Evolutionary conservation across 192 early-diverging fungal species (phyloP), one percentile per base, ranked within the genome.

Genomic region (Coemansia sp.): DNA sequence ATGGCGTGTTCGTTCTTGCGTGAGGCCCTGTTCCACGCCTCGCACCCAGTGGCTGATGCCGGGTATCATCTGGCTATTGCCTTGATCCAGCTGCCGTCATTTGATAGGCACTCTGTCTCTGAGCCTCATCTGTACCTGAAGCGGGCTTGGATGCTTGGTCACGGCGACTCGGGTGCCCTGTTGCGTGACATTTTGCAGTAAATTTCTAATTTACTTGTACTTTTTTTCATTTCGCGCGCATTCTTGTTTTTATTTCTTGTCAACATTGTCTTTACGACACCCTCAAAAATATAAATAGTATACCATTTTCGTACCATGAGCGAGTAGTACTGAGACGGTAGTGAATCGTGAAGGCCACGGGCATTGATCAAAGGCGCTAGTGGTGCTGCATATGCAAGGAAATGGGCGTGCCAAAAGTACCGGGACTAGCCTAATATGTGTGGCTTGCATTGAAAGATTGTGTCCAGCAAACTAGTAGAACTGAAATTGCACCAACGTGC

Each of bases 31-130:
- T 78, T 76, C 63, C 82, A 84, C 31, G 64, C 77, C 10, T 61
- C 82, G 15, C 76, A 84, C 61, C 82, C 82, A 17, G 71, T 84
- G n/a, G 73, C 82, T 15, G 82, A 84, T 59, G 82, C 82, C 2
- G 77, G 77, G 4, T 58, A 58, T 29, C 73, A 84, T 29, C 63
- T 84, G 60, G 73, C 82, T 2, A 44, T 78, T 25, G 73, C 82
- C n/a, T 48, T 84, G 19, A 76, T 84, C 45, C 82, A 84, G 70
- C 70, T 84, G 6, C 82, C 82, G 2, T 76, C 74, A 4, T 79
- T 84, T 57, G 77, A 76, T 29, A 69, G 73, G 25, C 65, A 62
- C 45, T 60, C 71, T 0, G 69, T 78, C 9, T 75, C 82, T 0
- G 77, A 84, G 44, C 77, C 82, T 5, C 77, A 84, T 46, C 34